phyloP scores from a whole-genome alignment of 1,284 basidiomycete species.

The Austroboletus rostrupii region DNA sequence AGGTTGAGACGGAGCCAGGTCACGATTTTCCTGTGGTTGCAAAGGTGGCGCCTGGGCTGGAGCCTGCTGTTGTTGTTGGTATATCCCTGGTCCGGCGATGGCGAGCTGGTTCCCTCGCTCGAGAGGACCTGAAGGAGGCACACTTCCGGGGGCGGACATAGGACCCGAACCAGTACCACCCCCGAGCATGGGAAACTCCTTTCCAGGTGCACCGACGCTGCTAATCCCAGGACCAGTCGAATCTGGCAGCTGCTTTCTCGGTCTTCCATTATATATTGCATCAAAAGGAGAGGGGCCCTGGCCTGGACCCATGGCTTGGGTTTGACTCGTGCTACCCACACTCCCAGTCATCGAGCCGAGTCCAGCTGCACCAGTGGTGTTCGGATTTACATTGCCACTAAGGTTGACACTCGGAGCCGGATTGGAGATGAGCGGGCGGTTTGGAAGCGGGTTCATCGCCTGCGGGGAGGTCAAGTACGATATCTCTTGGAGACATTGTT shows the following conservation, averaged over 20 bases:
- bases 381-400: slow-evolving; percentile 17
- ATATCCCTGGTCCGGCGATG: slow-evolving; percentile 39
- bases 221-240: slow-evolving; percentile 25
- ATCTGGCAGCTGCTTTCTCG: slow-evolving; percentile 75
- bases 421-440: slow-evolving; percentile 72
- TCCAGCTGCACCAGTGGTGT: slow-evolving; percentile 12
- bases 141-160: slow-evolving; percentile 48
- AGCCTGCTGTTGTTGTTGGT: slow-evolving; percentile 37
- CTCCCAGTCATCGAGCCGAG: slow-evolving; percentile 10
- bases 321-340: slow-evolving; percentile 15
- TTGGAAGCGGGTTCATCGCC: slow-evolving; percentile 94
- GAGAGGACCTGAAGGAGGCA: slow-evolving; percentile 42
- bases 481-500: slow-evolving; percentile 98
- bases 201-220: slow-evolving; percentile 34
- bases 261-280: slow-evolving; percentile 70
- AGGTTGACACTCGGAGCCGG: slow-evolving; percentile 41
- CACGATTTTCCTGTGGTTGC: slow-evolving; percentile 22
- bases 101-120: slow-evolving; percentile 50
- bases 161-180: slow-evolving; percentile 28
- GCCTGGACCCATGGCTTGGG: slow-evolving; percentile 14
- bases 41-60: slow-evolving; percentile 17
- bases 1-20: slow-evolving; percentile 19
- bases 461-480: slow-evolving; percentile 95
- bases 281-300: slow-evolving; percentile 56
- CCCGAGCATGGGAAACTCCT: slow-evolving; percentile 67